Conservation (phyloP, 1,284 basidiomycete genomes). For the Neolentinus lepideus region DNA sequence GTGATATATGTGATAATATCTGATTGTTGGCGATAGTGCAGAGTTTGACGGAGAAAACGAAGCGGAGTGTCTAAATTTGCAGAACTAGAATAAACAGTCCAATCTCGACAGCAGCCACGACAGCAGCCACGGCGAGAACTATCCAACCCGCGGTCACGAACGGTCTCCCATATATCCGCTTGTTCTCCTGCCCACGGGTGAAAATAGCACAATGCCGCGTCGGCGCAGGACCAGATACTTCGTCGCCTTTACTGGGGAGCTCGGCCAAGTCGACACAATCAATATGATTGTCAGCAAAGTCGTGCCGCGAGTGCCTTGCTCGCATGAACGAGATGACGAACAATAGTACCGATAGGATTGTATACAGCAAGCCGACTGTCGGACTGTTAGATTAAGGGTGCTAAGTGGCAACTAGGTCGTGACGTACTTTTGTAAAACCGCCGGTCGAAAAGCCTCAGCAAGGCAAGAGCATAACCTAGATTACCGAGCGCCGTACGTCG, state of each 20-base stretch:
- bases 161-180: constrained; percentile 62
- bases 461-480: constrained; percentile 67
- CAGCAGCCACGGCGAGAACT: constrained; percentile 50
- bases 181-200: constrained; percentile 52
- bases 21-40: background rate
- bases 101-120: constrained; percentile 62
- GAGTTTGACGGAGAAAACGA: background rate
- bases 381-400: background rate
- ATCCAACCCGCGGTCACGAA: constrained; percentile 78
- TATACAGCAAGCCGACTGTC: constrained; percentile 67
- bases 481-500: constrained; percentile 67
- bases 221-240: background rate
- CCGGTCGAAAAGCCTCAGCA: constrained; percentile 70
- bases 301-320: constrained; percentile 57
- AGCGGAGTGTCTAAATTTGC: constrained; percentile 8
- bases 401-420: constrained; percentile 4
- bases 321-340: constrained; percentile 56
- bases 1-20: too few relatives aligned
- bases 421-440: constrained; percentile 62
- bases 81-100: constrained; percentile 56
- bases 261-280: constrained; percentile 9
- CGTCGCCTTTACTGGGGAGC: constrained; percentile 8
- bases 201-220: constrained; percentile 21
- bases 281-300: constrained; percentile 52
- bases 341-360: constrained; percentile 55